These are phyloP conservation scores for Penicillium cosmopolitanum DNA, from an alignment of 495 filamentous ascomycete genomes.

Conservation along the genomic window DNA sequence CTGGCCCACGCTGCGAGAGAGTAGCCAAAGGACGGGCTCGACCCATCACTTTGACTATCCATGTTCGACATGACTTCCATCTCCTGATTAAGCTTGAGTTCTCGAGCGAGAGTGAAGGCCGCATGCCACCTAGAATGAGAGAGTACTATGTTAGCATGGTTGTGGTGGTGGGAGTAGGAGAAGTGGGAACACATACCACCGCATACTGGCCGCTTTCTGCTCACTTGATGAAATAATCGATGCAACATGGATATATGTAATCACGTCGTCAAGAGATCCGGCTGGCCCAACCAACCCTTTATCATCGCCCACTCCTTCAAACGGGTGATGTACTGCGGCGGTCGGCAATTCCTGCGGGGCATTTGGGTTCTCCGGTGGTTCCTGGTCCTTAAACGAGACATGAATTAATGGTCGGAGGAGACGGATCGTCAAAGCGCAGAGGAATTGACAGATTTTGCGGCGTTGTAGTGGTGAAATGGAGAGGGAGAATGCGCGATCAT, in stretches of 20 bases:
- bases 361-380: constrained; percentile 32
- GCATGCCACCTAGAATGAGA: constrained; percentile 78
- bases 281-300: constrained; percentile 76
- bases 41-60: constrained; percentile 40
- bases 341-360: constrained; percentile 35
- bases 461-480: constrained; percentile 83
- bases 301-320: constrained; percentile 73
- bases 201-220: constrained; percentile 89
- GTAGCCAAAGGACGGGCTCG: constrained; percentile 42
- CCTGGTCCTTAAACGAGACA: constrained; percentile 49
- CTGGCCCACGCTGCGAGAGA: constrained; percentile 58
- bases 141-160: constrained; percentile 10
- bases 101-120: constrained; percentile 88
- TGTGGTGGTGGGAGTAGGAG: neutral
- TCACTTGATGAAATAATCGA: constrained; percentile 93
- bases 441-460: constrained; percentile 86
- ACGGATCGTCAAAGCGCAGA: constrained; percentile 84
- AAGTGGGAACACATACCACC: constrained; percentile 58
- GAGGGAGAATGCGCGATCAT: constrained; percentile 85
- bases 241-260: constrained; percentile 51
- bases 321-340: constrained; percentile 43
- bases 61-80: constrained; percentile 63
- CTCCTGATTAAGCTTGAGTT: constrained; percentile 90
- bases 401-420: constrained; percentile 88
- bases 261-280: constrained; percentile 71